These are phyloP conservation scores for Ajuga chamaepitys DNA, from an alignment of 257 asterid genomes.

Conservation along the genomic window DNA sequence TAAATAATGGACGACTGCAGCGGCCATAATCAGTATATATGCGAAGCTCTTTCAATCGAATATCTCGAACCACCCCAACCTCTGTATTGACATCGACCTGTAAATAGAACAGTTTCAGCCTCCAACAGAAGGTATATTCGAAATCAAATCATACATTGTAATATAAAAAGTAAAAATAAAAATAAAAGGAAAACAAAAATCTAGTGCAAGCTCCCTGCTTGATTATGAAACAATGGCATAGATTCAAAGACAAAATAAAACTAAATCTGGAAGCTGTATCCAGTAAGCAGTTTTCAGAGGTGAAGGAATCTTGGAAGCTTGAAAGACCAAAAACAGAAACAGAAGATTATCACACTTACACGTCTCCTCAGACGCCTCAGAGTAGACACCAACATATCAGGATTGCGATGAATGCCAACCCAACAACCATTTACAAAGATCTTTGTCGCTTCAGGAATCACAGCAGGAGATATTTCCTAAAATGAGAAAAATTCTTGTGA, in stretches of 20 bases:
- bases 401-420: slow-evolving; percentile 97
- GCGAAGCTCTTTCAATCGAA: slow-evolving; percentile 84
- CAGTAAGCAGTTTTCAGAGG: background rate
- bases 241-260: background rate
- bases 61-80: slow-evolving; percentile 96
- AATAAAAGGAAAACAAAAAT: background rate
- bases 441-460: slow-evolving; percentile 88
- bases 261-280: background rate
- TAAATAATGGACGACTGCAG: slow-evolving; percentile 97
- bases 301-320: background rate
- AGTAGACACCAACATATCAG: slow-evolving; percentile 95
- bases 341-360: slow-evolving; percentile 44
- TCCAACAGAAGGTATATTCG: background rate
- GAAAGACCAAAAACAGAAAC: background rate
- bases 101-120: slow-evolving; percentile 12
- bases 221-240: background rate
- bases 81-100: slow-evolving; percentile 99
- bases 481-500: background rate
- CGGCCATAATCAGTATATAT: slow-evolving; percentile 97
- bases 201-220: background rate
- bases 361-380: slow-evolving; percentile 84
- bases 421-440: slow-evolving; percentile 96
- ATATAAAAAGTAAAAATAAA: background rate
- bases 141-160: background rate
- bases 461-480: slow-evolving; percentile 97